Evolutionary conservation across 2,329 filamentous ascomycete species (phyloP), one percentile per base, ranked within the genome.

Genomic region (Fusarium devonianum): DNA sequence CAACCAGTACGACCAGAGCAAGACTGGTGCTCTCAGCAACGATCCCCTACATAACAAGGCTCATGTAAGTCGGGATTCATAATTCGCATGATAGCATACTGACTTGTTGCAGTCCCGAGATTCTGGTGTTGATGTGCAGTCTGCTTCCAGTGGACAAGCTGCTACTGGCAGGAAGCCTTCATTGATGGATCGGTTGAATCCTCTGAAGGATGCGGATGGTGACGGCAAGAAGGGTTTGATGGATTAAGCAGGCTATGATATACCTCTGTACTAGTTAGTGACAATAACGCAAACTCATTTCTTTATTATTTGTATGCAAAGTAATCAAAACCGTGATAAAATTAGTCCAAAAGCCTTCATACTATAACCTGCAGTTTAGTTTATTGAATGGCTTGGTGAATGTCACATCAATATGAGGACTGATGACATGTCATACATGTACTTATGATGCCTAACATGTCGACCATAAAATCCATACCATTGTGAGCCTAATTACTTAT

Each of bases 191-290:
- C 60, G 54, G 11, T 39, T 58, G 7, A 63, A 63, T 35, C 61
- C 54, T 1, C 33, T 60, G 14, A 65, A 58, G 44, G 62, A 63
- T 9, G 38, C 62, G 14, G 60, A 65, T 21, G 48, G 55, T 21
- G 60, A 62, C 16, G 58, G 62, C 19, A 61, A 65, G 56, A 60
- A 63, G 45, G 60, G 60, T 0, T 25, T 63, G 0, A 34, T 63
- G 40, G 48, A 58, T 5, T 60, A 55, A 37, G 22, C 8, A 30
- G 25, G 2, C 5, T 3, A 12, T 33, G 10, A 13, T n/a, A n/a
- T 19, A 30, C n/a, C n/a, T n/a, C n/a, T n/a, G n/a, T n/a, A n/a
- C n/a, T n/a, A n/a, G n/a, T n/a, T n/a, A n/a, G n/a, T n/a, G n/a
- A n/a, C n/a, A n/a, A n/a, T n/a, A n/a, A n/a, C n/a, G n/a, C n/a